Conservation (phyloP, 371 early-diverging fungal genomes). For the Mucor mucedo region DNA sequence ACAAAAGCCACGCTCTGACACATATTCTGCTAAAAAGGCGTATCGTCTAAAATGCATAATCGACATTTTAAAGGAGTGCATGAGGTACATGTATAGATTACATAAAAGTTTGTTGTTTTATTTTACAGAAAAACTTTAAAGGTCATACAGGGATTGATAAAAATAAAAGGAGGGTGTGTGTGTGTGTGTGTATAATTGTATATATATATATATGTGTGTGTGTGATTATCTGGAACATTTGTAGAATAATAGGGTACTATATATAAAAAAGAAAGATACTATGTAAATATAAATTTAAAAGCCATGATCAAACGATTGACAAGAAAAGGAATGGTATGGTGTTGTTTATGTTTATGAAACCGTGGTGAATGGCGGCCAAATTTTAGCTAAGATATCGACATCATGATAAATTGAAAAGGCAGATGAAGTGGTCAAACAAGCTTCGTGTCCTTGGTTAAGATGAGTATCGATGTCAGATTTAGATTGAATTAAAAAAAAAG, state of each 20-base stretch:
- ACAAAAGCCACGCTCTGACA: no score
- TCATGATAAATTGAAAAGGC: constrained; percentile 16
- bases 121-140: constrained; percentile 4
- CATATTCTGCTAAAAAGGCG: no score
- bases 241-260: no score
- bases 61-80: no score
- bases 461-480: constrained; percentile 10
- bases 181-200: constrained; percentile 2
- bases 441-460: constrained; percentile 11
- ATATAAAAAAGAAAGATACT: no score
- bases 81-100: not conserved
- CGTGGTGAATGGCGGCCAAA: constrained; percentile 16
- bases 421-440: constrained; percentile 7
- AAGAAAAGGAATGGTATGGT: not conserved
- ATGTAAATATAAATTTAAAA: not conserved
- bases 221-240: not conserved
- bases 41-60: no score
- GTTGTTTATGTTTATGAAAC: constrained; percentile 8
- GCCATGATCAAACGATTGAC: not conserved
- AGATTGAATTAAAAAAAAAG: constrained; percentile 18
- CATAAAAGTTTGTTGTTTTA: constrained; percentile 6
- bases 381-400: constrained; percentile 18
- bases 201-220: not conserved
- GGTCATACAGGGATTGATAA: not conserved
- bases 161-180: not conserved